Base-by-base conservation (phyloP, 73 alveolate species). In the Paraurostyla sp. region DNA sequence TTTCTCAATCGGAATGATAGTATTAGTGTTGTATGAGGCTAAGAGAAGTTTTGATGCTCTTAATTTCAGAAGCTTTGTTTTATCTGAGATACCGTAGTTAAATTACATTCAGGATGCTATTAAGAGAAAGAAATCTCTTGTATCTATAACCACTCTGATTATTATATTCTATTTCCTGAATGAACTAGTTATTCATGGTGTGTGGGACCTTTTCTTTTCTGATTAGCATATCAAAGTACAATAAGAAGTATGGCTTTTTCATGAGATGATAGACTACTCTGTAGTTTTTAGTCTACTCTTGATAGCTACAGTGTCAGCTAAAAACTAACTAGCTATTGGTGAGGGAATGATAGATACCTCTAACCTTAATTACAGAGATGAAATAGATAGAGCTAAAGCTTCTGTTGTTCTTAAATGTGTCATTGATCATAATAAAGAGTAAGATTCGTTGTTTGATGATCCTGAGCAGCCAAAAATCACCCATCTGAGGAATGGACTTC, bases 311-410 rank as follows among this genome's bases (percentile, higher is more conserved):
- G n/a, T 30, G 3, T 45, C 50, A 29, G 49, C 45, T 60, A 9
- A 30, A 27, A 30, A 11, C 27, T 9, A 33, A 6, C 45, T 16
- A 3, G 22, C 22, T 13, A 6, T 23, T 16, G 78, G 78, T 18
- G 78, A 27, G 32, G 50, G 78, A 30, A 60, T 60, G 9, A 60
- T 60, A 29, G 78, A 60, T 60, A 60, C 32, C 4, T 60, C 78
- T 4, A 16, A 60, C 32, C 7, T 3, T 25, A 23, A 60, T 25
- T 60, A 9, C 25, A 60, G 49, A 16, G 50, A 60, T 2, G 22
- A 60, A 9, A 60, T 60, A 7, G 4, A 27, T 6, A 27, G 25
- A 60, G 50, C 32, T 4, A 9, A 9, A 60, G 25, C 6, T 2
- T 13, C 6, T 7, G 3, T 30, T 11, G 32, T 13, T 25, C 32